These are phyloP conservation scores for Zymoseptoria passerinii DNA, from an alignment of 2,329 filamentous ascomycete species.

Conservation along the genomic window DNA sequence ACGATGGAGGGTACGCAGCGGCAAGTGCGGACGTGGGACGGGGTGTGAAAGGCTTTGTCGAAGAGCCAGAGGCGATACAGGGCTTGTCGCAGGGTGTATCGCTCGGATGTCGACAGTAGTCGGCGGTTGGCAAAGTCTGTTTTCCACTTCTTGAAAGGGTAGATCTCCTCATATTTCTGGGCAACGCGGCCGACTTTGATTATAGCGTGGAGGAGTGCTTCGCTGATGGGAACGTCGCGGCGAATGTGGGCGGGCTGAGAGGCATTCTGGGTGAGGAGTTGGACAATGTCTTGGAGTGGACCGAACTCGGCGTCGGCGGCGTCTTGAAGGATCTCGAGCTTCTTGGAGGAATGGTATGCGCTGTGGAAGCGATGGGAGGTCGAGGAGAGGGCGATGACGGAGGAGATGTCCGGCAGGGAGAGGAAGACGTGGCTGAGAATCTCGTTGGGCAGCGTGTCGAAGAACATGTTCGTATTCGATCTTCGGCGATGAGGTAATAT, in stretches of 20 bases:
- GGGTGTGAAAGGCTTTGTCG: conserved; percentile 49
- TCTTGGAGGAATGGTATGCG: conserved; percentile 46
- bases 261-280: conserved; percentile 52
- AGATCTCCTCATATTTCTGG: conserved; percentile 52
- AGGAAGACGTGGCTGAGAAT: conserved; percentile 50
- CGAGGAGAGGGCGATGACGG: conserved; percentile 46
- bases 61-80: conserved; percentile 56
- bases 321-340: conserved; percentile 45
- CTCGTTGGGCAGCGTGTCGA: conserved; percentile 51
- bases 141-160: conserved; percentile 57
- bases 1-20: conserved; percentile 41
- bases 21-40: conserved; percentile 42
- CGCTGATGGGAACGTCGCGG: conserved; percentile 46
- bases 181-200: conserved; percentile 47
- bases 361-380: conserved; percentile 48
- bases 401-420: conserved; percentile 44
- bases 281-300: conserved; percentile 50
- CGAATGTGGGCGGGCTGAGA: conserved; percentile 50
- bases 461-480: conserved; percentile 38
- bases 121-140: conserved; percentile 48
- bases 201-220: conserved; percentile 48
- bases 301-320: conserved; percentile 50
- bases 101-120: conserved; percentile 43
- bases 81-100: conserved; percentile 46
- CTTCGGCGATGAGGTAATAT: not conserved